Base-by-base conservation (phyloP, 2,329 filamentous ascomycete genomes). In the Botrytis pseudocinerea region DNA sequence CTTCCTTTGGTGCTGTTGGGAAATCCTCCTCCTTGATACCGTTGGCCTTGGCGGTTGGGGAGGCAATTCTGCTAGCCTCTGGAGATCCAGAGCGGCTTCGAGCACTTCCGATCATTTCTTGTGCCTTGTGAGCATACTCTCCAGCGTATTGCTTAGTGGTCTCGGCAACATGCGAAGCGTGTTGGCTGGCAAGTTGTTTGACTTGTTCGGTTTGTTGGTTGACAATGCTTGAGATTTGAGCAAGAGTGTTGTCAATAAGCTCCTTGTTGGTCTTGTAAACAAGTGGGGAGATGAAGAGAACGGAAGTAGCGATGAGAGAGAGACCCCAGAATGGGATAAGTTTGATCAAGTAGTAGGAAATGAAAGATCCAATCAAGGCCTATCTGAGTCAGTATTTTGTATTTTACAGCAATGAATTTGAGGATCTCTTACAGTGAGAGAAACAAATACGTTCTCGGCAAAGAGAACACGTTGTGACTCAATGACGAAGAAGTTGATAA, bases 401-500 rank as follows among this genome's bases (percentile, higher is more conserved):
- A 54, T 64, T 42, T 66, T 38, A 44, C 38, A 42, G 6, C 7
- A 22, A 22, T 38, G 18, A 18, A 59, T 32, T 42, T n/a, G 9
- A 65, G 62, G 40, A 63, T 62, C 71, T 84, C 89, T 82, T 85
- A 91, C 90, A 77, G 85, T 86, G 78, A 83, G 82, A 35, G 90
- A 92, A 72, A 85, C 87, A 75, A 83, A 82, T 73, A 92, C 82
- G 78, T 92, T 92, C 85, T 92, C 91, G 61, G 87, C 90, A 76
- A 90, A 92, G 73, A 92, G 79, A 76, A 92, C 88, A 75, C 90
- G 87, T 84, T 92, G 91, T 69, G 86, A 84, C 84, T 92, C 91
- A 73, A 92, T 91, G 75, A 91, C 85, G 78, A 92, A 90, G 82
- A 92, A 92, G 85, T 92, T 92, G 83, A 90, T 82, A 74, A 92